These are phyloP conservation scores for Taphrina betulina DNA, from an alignment of 1,139 yeast species.

Conservation along the genomic window DNA sequence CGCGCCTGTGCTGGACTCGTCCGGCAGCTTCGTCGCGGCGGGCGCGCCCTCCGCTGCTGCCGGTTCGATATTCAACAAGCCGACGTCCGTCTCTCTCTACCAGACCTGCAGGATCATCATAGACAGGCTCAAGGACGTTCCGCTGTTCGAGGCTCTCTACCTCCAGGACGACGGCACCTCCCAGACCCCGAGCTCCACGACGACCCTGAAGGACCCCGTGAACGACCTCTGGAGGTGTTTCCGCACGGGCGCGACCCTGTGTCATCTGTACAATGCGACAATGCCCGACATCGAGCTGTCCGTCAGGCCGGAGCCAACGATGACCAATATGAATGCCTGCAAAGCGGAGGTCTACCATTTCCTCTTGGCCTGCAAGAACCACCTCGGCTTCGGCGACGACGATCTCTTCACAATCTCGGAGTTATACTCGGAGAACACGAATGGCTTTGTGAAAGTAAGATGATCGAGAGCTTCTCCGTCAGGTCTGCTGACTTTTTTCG, in stretches of 20 bases:
- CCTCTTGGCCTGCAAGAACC: conserved; percentile 78
- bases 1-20: conserved; percentile 13
- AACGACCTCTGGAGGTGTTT: conserved; percentile 85
- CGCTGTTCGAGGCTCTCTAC: conserved; percentile 19
- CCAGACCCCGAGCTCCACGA: conserved; percentile 1
- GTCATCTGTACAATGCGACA: conserved; percentile 72
- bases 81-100: conserved; percentile 16
- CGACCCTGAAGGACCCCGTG: conserved; percentile 69
- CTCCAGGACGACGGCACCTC: conserved; percentile 1
- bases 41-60: conserved; percentile 21
- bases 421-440: conserved; percentile 79
- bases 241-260: conserved; percentile 89
- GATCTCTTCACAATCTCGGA: conserved; percentile 86
- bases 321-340: conserved; percentile 62
- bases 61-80: conserved; percentile 14
- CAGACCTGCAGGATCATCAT: conserved; percentile 19
- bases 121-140: conserved; percentile 24
- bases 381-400: conserved; percentile 72
- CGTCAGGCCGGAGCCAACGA: conserved; percentile 44
- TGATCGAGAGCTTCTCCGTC: conserved; percentile 68
- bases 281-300: conserved; percentile 45
- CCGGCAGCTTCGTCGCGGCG: conserved; percentile 1
- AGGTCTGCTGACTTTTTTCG: too few relatives aligned
- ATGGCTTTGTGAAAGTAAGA: conserved; percentile 70
- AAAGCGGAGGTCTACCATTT: conserved; percentile 90